These are phyloP conservation scores for Dendrothele bispora DNA, from an alignment of 768 basidiomycete species.

Conservation along the genomic window DNA sequence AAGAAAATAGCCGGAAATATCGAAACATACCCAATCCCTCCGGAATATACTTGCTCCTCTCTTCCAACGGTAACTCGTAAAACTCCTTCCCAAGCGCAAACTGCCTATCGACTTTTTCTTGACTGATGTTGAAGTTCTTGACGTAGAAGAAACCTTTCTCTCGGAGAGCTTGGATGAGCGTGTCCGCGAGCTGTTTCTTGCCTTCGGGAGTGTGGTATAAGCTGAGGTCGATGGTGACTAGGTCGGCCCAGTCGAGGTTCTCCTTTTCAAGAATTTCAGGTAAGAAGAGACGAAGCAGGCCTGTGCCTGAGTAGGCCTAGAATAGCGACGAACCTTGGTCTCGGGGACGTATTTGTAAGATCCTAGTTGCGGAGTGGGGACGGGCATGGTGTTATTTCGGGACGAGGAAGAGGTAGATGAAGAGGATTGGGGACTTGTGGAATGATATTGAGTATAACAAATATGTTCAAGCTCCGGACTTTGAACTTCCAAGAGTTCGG, in stretches of 20 bases:
- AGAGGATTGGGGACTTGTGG: no score
- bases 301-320: neutral
- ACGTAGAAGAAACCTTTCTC: slow-evolving; percentile 54
- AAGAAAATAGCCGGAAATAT: neutral
- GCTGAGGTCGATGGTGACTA: slow-evolving; percentile 45
- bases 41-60: slow-evolving; percentile 44
- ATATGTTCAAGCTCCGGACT: no score
- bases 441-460: no score
- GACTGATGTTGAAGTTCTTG: slow-evolving; percentile 48
- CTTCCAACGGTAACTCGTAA: slow-evolving; percentile 50
- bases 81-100: slow-evolving; percentile 46
- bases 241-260: slow-evolving; percentile 50
- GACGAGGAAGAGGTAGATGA: no score
- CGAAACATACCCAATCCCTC: slow-evolving; percentile 29
- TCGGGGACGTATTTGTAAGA: slow-evolving; percentile 38
- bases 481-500: no score
- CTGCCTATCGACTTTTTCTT: slow-evolving; percentile 48
- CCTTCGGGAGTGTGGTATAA: slow-evolving; percentile 39
- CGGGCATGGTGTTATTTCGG: no score
- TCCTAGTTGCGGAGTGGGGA: slow-evolving; percentile 38
- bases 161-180: slow-evolving; percentile 42
- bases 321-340: slow-evolving; percentile 30
- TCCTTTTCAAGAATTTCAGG: slow-evolving; percentile 33
- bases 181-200: slow-evolving; percentile 38
- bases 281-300: slow-evolving; percentile 6